phyloP scores from a whole-genome alignment of 2,329 filamentous ascomycete species.

The Cercospora nicotianae region DNA sequence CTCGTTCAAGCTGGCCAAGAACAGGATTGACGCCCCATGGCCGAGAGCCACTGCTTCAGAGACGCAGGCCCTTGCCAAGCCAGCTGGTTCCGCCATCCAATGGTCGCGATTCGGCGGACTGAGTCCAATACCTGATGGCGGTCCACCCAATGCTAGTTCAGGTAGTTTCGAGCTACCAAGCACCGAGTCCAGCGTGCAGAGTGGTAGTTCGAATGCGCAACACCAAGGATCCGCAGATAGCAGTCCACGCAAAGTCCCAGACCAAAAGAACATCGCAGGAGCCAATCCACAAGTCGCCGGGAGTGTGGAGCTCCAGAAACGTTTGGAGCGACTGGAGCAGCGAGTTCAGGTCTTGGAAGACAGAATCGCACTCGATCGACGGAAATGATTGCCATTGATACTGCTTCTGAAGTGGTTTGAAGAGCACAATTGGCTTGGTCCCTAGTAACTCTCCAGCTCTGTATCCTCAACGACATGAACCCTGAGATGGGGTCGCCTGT shows the following conservation, averaged over 20 bases:
- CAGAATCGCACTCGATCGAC: background rate
- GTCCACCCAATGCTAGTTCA: slow-evolving; percentile 28
- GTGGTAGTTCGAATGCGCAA: background rate
- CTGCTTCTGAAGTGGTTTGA: too few species aligned
- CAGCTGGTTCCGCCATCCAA: background rate
- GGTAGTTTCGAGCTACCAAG: background rate
- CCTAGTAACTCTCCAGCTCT: background rate
- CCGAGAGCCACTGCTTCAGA: slow-evolving; percentile 14
- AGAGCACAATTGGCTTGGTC: background rate
- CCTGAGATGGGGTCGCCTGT: background rate
- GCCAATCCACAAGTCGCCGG: background rate
- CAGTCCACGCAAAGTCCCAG: background rate
- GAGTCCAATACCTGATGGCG: slow-evolving; percentile 35
- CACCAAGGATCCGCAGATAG: background rate
- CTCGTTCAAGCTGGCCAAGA: slow-evolving; percentile 34
- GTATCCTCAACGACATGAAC: background rate
- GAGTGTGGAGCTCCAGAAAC: background rate
- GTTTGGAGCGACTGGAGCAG: slow-evolving; percentile 2
- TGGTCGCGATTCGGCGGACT: slow-evolving; percentile 31
- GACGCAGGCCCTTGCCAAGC: background rate
- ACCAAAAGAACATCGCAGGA: background rate
- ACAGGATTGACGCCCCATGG: slow-evolving; percentile 28
- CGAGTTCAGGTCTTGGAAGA: background rate
- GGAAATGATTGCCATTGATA: background rate
- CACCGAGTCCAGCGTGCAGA: background rate